Evolutionary conservation across 2,329 filamentous ascomycete genomes (phyloP), one percentile per base, ranked within the genome.

Genomic region (Thelonectria rubi): DNA sequence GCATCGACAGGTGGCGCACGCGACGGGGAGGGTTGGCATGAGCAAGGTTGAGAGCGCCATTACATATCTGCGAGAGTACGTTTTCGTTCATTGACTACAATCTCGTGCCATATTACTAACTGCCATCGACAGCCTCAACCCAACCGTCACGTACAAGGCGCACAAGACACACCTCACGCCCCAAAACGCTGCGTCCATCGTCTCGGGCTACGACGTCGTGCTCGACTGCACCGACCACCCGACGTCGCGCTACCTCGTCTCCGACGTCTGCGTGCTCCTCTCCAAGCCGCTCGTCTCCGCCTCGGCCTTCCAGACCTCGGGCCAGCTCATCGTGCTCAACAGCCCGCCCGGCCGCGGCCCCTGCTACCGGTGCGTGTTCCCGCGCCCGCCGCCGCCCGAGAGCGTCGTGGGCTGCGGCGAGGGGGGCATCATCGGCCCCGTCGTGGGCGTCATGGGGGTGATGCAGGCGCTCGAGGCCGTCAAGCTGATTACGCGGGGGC

Each of bases 221-320:
- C 87, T 99, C 12, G 95, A 99, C 76, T 99, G 95, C 75, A 98
- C 94, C 10, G 95, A 99, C 77, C 93, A 94, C 66, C 94, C 95
- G 0, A 90, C 92, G 1, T 92, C 93, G 0, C 91, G 95, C 45
- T 98, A 99, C 75, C 85, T 98, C 47, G 92, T 98, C 66, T 97
- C 93, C 0, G 95, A 99, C 74, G 86, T 91, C 15, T 96, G 93
- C 69, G 91, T 97, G 10, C 81, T 97, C 4, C 82, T 94, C 1
- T 79, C 84, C 2, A 95, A 93, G 72, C 88, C 92, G 0, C 85
- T 99, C 15, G 87, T 98, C 12, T 97, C 93, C 3, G 95, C 94
- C 1, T 96, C 94, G 0, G 94, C 95, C 0, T 84, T 98, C 21
- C 88, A 92, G 17, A 93, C 90, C 0, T 94, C 97, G 59, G 95